Evolutionary conservation across 495 filamentous ascomycete genomes (phyloP), one percentile per base, ranked within the genome.

Genomic region (Hyaloscypha bicolor): DNA sequence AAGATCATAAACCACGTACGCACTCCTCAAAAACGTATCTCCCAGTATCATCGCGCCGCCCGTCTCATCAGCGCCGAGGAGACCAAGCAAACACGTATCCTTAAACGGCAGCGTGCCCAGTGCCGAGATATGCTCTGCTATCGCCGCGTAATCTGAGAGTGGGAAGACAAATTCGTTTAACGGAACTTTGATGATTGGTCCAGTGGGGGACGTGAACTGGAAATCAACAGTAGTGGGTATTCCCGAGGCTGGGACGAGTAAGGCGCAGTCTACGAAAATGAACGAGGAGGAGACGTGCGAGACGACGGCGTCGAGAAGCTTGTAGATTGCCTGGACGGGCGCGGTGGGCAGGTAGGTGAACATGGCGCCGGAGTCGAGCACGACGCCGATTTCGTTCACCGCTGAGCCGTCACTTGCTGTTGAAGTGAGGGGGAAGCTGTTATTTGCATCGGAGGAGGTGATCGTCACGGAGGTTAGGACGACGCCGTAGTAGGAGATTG

Each of bases 1-100:
- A 11, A 97, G 82, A 71, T 97, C 94, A 74, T 95, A 97, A 0
- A 98, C 95, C 32, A 97, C 91, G 72, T 98, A 99, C 2, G 94
- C 93, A 65, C 87, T 91, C 60, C 95, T 88, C 21, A 99, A 80
- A 79, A 98, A 99, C 2, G 93, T 97, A 76, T 97, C 94, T 30
- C 95, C 95, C 0, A 86, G 79, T 2, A 86, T 74, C 39, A 77
- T 76, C 52, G 66, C 67, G 52, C 69, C 72, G 42, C 42, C 42
- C 42, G 42, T 19, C 2, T 66, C 63, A 55, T 33, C 57, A 60
- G 22, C 62, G 31, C 68, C 59, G 9, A 48, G 42, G 32, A 75
- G 64, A 19, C 73, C 71, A 37, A 79, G 76, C 31, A 35, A 61
- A 39, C 69, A 69, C 16, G 71, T 74, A 59, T 68, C 74, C 65